phyloP scores from a whole-genome alignment of 2,329 filamentous ascomycete species.

The Colletotrichum spaethianum region DNA sequence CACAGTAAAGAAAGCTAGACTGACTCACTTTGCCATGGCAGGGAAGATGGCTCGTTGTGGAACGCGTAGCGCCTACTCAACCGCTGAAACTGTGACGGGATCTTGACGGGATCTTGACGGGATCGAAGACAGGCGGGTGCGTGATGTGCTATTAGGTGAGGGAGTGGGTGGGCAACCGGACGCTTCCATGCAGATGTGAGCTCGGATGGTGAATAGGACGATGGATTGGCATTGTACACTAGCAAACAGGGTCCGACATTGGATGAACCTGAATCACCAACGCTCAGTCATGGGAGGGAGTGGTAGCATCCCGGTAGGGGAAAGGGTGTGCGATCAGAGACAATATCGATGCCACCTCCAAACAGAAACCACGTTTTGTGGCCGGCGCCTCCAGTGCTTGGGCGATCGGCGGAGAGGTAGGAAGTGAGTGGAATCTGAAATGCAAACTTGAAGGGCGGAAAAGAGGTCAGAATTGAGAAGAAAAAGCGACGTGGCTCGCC shows the following conservation, averaged over 20 bases:
- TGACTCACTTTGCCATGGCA: not conserved
- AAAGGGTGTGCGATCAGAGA: conserved; percentile 27
- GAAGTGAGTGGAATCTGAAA: not conserved
- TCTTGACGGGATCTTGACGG: conserved; percentile 23
- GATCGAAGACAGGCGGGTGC: conserved; percentile 22
- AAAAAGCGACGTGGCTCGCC: conserved; percentile 11
- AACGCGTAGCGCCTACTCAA: conserved; percentile 13
- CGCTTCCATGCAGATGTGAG: conserved; percentile 31
- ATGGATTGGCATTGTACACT: conserved; percentile 20
- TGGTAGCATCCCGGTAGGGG: conserved; percentile 9
- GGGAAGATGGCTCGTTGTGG: conserved; percentile 10
- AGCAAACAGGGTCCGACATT: conserved; percentile 21
- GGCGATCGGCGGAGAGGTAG: conserved; percentile 11
- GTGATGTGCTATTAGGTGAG: conserved; percentile 8
- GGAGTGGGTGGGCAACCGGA: not conserved
- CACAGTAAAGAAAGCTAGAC: not conserved
- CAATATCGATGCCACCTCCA: conserved; percentile 15
- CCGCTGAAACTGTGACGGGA: not conserved
- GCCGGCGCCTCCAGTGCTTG: conserved; percentile 14
- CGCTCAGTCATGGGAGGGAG: conserved; percentile 6
- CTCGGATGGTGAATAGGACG: conserved; percentile 10
- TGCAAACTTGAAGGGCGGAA: not conserved
- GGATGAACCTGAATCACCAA: conserved; percentile 35
- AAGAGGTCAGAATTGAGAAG: not conserved
- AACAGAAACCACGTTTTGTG: conserved; percentile 37